phyloP scores from a whole-genome alignment of 2,329 filamentous ascomycete genomes.

The Pseudopyricularia javanii region DNA sequence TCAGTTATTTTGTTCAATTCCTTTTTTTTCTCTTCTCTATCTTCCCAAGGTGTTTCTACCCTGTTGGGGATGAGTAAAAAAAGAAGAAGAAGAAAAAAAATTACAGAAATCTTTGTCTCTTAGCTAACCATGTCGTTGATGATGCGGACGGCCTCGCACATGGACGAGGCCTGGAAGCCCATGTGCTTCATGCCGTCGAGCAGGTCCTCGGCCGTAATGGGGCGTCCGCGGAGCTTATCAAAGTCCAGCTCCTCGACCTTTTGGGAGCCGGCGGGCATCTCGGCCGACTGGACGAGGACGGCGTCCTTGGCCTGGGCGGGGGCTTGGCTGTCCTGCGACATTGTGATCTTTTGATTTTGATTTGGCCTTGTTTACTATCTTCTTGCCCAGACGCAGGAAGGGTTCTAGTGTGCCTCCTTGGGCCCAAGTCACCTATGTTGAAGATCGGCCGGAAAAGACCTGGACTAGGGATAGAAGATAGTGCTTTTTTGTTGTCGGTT shows the following conservation, averaged over 20 bases:
- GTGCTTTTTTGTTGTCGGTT: too few species aligned
- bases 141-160: slow-evolving; percentile 78
- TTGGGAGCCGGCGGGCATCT: slow-evolving; percentile 65
- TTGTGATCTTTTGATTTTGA: slow-evolving; percentile 6
- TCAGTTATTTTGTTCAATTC: slow-evolving; percentile 1
- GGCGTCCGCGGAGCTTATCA: slow-evolving; percentile 60
- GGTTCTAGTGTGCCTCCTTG: not conserved
- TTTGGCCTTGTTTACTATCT: not conserved
- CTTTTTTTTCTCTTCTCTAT: too few species aligned
- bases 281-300: slow-evolving; percentile 73
- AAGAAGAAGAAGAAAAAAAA: not conserved
- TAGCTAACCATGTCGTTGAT: slow-evolving; percentile 82
- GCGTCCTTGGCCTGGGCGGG: slow-evolving; percentile 60
- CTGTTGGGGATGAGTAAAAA: not conserved
- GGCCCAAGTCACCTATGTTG: too few species aligned
- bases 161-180: slow-evolving; percentile 60
- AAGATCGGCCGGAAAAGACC: too few species aligned
- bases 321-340: slow-evolving; percentile 26
- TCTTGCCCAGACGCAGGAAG: too few species aligned
- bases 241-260: slow-evolving; percentile 89
- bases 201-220: slow-evolving; percentile 78
- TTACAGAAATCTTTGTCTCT: slow-evolving; percentile 5
- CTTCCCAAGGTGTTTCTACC: too few species aligned
- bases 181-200: slow-evolving; percentile 72
- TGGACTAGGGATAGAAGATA: too few species aligned